Evolutionary conservation across 1,284 basidiomycete species (phyloP), one percentile per base, ranked within the genome.

Genomic region (Chalciporus piperatoides): DNA sequence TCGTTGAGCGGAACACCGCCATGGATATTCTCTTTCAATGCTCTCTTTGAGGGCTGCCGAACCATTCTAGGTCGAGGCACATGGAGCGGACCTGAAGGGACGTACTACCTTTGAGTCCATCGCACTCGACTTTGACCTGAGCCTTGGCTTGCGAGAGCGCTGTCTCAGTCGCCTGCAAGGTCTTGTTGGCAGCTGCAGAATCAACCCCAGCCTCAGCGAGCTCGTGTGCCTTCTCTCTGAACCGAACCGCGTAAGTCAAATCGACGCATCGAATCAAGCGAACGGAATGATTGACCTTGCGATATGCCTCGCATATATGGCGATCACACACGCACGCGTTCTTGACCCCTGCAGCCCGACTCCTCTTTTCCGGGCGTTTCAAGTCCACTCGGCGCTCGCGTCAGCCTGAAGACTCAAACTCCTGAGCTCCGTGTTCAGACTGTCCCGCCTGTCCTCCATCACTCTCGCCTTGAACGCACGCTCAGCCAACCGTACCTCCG

Each of bases 351-450:
- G 71, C 70, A 17, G 72, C 71, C 70, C 89, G 92, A 48, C 73
- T 76, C 61, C 76, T 79, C 28, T 84, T 64, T 55, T 94, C 90
- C 0, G 72, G 73, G 51, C 83, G 75, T 64, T 92, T 91, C 54
- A 97, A 66, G 35, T 86, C 81, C 40, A 98, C 69, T 58, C 84
- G 86, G 94, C 93, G 33, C 95, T 77, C 1, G 82, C 75, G 54
- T 95, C 90, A 0, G 91, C 86, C 63, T 97, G 92, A 33, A 82
- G 65, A 60, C 86, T 93, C 52, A 97, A 69, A 1, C 76, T 70
- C 28, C 81, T 78, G 41, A 96, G 74, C 59, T 98, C 94, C 0
- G 69, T 58, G 50, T 84, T 91, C 48, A 94, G 69, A 21, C 71
- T 69, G 27, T 96, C 92, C 23, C 89, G 77, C 44, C 75, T 75